Evolutionary conservation across 495 filamentous ascomycete genomes (phyloP).

Genomic region (Bombardia bombarda): DNA sequence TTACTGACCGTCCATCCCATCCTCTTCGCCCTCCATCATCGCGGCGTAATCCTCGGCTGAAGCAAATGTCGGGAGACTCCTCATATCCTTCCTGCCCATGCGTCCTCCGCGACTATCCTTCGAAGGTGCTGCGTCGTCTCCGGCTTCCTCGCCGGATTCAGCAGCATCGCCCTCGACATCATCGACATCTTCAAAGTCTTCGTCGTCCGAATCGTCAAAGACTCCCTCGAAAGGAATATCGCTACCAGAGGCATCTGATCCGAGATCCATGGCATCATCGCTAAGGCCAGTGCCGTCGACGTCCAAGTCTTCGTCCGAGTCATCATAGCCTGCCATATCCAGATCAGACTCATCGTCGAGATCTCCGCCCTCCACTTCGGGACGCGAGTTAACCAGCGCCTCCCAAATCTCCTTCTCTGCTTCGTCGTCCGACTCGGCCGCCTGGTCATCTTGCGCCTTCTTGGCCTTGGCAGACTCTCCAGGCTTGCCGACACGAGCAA

Average conservation of each 20-base stretch:
- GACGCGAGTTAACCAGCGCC: constrained; percentile 58
- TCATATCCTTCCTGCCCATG: constrained; percentile 73
- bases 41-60: constrained; percentile 89
- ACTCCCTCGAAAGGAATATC: constrained; percentile 30
- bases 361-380: constrained; percentile 52
- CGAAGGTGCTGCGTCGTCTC: constrained; percentile 13
- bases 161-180: constrained; percentile 20
- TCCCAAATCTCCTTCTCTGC: constrained; percentile 83
- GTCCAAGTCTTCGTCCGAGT: constrained; percentile 37
- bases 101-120: constrained; percentile 29
- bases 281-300: constrained; percentile 19
- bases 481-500: constrained; percentile 67
- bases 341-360: constrained; percentile 40
- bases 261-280: constrained; percentile 30
- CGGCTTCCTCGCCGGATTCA: constrained; percentile 11
- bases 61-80: constrained; percentile 83
- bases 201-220: constrained; percentile 39
- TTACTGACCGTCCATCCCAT: too few species aligned
- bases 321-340: constrained; percentile 43
- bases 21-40: constrained; percentile 41
- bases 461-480: constrained; percentile 44
- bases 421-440: constrained; percentile 37
- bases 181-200: constrained; percentile 32
- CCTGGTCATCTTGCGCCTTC: constrained; percentile 39
- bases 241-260: constrained; percentile 31